Evolutionary conservation across 2,329 filamentous ascomycete species (phyloP), one percentile per base, ranked within the genome.

Genomic region (Exophiala aquamarina): DNA sequence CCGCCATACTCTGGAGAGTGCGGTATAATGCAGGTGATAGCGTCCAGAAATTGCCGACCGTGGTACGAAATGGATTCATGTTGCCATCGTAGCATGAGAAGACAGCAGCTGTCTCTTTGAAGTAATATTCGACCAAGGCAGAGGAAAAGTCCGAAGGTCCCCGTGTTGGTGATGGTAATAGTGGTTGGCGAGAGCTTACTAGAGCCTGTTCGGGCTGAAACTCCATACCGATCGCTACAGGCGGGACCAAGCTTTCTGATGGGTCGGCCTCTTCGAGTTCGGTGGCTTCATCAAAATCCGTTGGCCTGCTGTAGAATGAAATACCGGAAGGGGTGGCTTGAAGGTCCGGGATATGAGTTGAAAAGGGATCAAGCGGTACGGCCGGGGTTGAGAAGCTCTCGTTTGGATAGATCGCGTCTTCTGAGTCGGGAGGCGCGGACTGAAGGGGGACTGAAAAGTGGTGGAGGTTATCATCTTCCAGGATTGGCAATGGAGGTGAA

Each of bases 11-110:
- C 55, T 83, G 79, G 36, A 83, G 79, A 2, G 78, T 78, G 37
- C 77, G 79, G 57, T 77, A 80, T 41, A 83, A 78, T 0, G 78
- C 77, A 14, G 76, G 67, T 0, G 78, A 81, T n/a, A 73, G 74
- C 32, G 77, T 70, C 73, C 79, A 83, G 2, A 82, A 68, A 17
- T 75, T 74, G 3, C 73, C 74, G 10, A 83, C 77, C 0, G 79
- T 78, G 2, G 75, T 77, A 29, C 81, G 70, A 54, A 83, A 83
- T 1, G 79, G 79, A 55, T 84, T 84, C 55, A 82, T 70, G 10
- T 73, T 69, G 15, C 79, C 82, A 61, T 84, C 81, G 56, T 82
- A 84, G 49, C 77, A 81, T n/a, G 81, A 84, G 61, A 81, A 83
- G 8, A 83, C 64, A 3, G 72, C 74, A 39, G 78, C 81, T 3